Conservation (phyloP, 2,329 filamentous ascomycete species). For the Aspergillus ustus region DNA sequence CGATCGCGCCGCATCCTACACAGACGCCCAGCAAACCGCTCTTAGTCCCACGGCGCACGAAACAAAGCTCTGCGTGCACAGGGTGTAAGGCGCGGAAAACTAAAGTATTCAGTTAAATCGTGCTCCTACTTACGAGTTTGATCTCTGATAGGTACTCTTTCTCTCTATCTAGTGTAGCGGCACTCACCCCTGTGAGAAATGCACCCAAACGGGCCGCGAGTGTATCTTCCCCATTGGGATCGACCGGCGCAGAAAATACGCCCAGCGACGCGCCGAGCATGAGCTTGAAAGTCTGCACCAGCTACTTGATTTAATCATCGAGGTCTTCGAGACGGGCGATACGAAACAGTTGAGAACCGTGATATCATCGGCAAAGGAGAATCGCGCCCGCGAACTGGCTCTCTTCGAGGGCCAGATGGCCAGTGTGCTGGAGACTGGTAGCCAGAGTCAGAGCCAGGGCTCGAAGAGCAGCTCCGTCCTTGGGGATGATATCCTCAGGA, state of each 20-base stretch:
- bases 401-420: not conserved
- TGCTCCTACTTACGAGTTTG: not conserved
- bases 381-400: not conserved
- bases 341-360: not conserved
- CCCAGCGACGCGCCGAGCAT: constrained; percentile 2
- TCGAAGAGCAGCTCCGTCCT: not conserved
- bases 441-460: not conserved
- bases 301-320: constrained; percentile 3
- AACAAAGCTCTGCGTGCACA: not conserved
- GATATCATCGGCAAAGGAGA: not conserved
- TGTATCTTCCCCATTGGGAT: constrained; percentile 6
- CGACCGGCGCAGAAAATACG: constrained; percentile 6
- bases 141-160: not conserved
- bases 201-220: not conserved
- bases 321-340: not conserved
- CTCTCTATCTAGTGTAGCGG: not conserved
- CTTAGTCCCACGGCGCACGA: not conserved
- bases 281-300: not conserved
- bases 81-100: constrained; percentile 1
- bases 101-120: not conserved
- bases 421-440: not conserved
- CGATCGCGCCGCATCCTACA: not conserved
- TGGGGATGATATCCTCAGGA: not conserved
- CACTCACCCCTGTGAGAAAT: constrained; percentile 4
- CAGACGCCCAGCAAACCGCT: not conserved